Evolutionary conservation across 139 green algal species (phyloP), one percentile per base, ranked within the genome.

Genomic region (Asterochloris erici): DNA sequence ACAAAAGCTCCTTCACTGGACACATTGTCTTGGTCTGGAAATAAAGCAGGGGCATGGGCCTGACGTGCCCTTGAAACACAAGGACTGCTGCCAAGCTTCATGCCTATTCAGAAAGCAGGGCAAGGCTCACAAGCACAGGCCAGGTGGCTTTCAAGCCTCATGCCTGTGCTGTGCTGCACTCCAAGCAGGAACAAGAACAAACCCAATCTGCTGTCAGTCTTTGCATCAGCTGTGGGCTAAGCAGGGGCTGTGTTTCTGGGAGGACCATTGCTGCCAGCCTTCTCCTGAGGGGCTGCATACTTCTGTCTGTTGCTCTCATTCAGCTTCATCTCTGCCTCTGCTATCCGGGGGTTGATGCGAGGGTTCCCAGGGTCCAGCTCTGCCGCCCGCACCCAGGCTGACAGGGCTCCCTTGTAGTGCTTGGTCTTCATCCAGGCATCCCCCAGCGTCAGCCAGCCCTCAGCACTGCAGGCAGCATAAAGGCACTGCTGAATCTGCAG

Each of bases 401-500:
- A 77, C 13, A 83, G 73, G 23, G 79, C 79, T 68, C 38, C 79
- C 47, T 68, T 28, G 68, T 77, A 68, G 28, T 83, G 79, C 15
- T 26, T 21, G 12, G 66, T 15, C 17, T 29, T 38, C 38, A 77
- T 68, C 15, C 77, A 68, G 23, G 79, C 79, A 23, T 83, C 38
- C 23, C 68, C 79, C 38, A 83, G n/a, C 68, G 66, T 54, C 21
- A 66, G 63, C 79, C 79, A 83, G 23, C 38, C 79, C 66, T 83
- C 79, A 13, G 60, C 79, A 83, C 79, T 83, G 68, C 77, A 81
- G 76, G 61, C 4, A 63, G 27, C 27, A 74, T 71, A 27, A 15
- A 76, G 24, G 1, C 16, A 15, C 9, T 21, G 66, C 66, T 71
- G 66, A 71, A 6, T 54, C 38, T 54, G 4, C 6, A 54, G 6